Evolutionary conservation across 2,329 filamentous ascomycete species (phyloP), one percentile per base, ranked within the genome.

Genomic region (Penicillium sp.): DNA sequence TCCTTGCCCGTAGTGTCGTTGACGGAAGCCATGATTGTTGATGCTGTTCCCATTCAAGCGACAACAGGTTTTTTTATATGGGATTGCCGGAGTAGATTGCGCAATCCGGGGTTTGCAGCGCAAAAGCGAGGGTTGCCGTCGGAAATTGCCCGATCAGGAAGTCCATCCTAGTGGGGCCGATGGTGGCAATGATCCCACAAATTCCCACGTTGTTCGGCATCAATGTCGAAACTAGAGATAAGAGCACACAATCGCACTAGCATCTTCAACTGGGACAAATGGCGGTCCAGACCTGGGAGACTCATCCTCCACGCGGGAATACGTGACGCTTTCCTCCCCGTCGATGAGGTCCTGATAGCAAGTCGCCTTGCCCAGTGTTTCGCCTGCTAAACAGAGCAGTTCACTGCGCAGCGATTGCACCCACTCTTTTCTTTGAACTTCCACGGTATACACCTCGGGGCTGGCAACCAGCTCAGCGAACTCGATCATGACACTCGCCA

Each of bases 81-180:
- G 35, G 35, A 15, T 11, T 13, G 13, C 5, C 35, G 35, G 35
- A 41, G 9, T 41, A 15, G 35, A 51, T 51, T 51, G 49, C 49
- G 49, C 49, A 30, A 56, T 56, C 38, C 11, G 38, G 38, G 23
- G 23, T 41, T 41, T 41, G 35, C 35, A 41, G 35, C 9, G 5
- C 5, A 13, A 15, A 17, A 30, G 21, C 6, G 47, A 47, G 38
- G 44, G 44, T 23, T 41, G 17, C 53, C 53, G 53, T 44, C 38
- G 26, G 29, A 56, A 56, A 56, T 56, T 56, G 5, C 53, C 53
- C 8, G 2, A 38, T 56, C 26, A n/a, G 53, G 53, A 56, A 41
- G 11, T 15, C 11, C 35, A 41, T 17, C 11, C 8, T 41, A 15
- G 35, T 41, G 35, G 35, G 35, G 35, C 35, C 35, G 35, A 41